phyloP scores from a whole-genome alignment of 805 yeast genomes.

The Spathaspora arborariae region DNA sequence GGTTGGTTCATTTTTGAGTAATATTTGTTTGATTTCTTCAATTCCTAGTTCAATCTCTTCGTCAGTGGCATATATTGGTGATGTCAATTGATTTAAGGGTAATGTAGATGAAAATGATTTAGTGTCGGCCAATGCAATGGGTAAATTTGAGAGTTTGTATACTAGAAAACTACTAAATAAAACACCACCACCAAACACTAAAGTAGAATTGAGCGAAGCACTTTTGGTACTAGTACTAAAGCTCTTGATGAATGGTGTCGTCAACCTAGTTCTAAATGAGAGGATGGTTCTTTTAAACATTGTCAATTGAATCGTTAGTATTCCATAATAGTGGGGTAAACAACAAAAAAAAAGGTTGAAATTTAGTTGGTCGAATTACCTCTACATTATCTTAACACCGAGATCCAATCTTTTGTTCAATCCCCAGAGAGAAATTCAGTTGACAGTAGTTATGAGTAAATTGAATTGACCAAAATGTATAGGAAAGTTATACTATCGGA shows the following conservation, averaged over 20 bases:
- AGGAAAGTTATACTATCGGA: no score
- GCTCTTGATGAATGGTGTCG: background rate
- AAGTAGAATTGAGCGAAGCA: background rate
- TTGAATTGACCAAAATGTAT: no score
- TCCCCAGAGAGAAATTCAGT: no score
- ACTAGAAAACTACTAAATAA: conserved; percentile 3
- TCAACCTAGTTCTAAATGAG: background rate
- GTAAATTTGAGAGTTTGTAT: background rate
- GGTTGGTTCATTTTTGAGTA: conserved; percentile 11
- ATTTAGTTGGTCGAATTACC: no score
- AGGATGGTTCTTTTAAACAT: background rate
- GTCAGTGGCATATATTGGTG: conserved; percentile 22
- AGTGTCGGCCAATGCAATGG: background rate
- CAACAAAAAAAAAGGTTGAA: no score
- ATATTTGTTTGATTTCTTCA: conserved; percentile 15
- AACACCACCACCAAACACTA: conserved; percentile 5
- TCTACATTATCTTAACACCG: no score
- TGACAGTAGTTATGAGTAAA: no score
- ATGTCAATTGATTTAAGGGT: conserved; percentile 10
- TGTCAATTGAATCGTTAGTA: background rate
- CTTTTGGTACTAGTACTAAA: background rate
- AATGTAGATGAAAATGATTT: conserved; percentile 12
- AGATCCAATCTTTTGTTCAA: no score
- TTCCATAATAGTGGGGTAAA: no score
- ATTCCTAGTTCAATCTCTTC: conserved; percentile 20